phyloP scores from a whole-genome alignment of 2,329 filamentous ascomycete genomes.

The Capronia americana region DNA sequence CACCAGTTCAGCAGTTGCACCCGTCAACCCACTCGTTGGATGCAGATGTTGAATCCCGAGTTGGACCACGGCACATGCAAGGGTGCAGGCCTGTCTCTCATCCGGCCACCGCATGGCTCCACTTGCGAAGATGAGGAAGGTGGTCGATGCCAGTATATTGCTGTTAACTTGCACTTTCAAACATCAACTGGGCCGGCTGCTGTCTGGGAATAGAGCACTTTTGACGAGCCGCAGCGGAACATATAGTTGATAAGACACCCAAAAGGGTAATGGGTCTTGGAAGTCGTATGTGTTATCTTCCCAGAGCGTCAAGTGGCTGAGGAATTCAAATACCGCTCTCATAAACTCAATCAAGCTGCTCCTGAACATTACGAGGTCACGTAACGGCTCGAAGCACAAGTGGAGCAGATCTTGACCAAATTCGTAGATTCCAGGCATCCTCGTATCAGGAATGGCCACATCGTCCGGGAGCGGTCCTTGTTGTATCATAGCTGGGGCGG shows the following conservation, averaged over 20 bases:
- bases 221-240: conserved; percentile 23
- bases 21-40: not conserved
- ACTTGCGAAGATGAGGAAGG: not conserved
- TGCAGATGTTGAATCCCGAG: not conserved
- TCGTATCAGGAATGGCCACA: conserved; percentile 10
- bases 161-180: not conserved
- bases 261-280: conserved; percentile 56
- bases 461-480: conserved; percentile 12
- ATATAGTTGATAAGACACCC: conserved; percentile 34
- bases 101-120: not conserved
- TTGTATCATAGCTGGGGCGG: conserved; percentile 24
- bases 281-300: conserved; percentile 57
- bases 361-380: conserved; percentile 45
- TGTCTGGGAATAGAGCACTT: not conserved
- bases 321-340: conserved; percentile 44
- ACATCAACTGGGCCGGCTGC: not conserved
- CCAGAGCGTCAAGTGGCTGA: conserved; percentile 55
- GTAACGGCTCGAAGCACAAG: conserved; percentile 57
- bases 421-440: conserved; percentile 62
- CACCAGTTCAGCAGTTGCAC: not conserved
- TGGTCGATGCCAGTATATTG: not conserved
- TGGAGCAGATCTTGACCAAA: conserved; percentile 67
- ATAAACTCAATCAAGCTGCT: conserved; percentile 25
- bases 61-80: not conserved
- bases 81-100: not conserved